phyloP scores from a whole-genome alignment of 1,284 basidiomycete species.

The Mycena sp. region DNA sequence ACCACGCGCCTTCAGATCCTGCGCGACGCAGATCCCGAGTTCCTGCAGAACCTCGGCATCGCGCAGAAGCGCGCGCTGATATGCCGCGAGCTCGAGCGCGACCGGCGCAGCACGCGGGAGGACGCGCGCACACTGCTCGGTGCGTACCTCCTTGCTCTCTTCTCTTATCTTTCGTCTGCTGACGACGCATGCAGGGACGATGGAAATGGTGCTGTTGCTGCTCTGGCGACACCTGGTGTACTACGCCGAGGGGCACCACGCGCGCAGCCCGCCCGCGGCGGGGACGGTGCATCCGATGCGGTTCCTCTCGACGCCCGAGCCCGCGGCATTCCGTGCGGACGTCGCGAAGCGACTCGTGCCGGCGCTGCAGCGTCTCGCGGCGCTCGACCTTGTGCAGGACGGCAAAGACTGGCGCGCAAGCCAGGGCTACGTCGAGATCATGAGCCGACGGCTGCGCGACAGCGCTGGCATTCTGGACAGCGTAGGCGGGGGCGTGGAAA shows the following conservation, averaged over 20 bases:
- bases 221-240: slow-evolving; percentile 87
- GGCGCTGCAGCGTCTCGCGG: slow-evolving; percentile 57
- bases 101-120: slow-evolving; percentile 53
- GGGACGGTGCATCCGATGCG: slow-evolving; percentile 63
- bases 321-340: slow-evolving; percentile 63
- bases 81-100: slow-evolving; percentile 64
- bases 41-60: slow-evolving; percentile 72
- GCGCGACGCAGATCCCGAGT: slow-evolving; percentile 58
- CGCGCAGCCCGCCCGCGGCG: slow-evolving; percentile 42
- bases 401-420: slow-evolving; percentile 20
- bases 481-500: slow-evolving; percentile 30
- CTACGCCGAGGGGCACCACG: slow-evolving; percentile 56
- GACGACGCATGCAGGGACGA: slow-evolving; percentile 58
- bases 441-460: slow-evolving; percentile 72
- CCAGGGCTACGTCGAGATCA: slow-evolving; percentile 54
- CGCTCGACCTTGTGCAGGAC: slow-evolving; percentile 54
- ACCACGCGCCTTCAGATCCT: slow-evolving; percentile 55
- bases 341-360: slow-evolving; percentile 60
- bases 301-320: slow-evolving; percentile 59
- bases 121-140: slow-evolving; percentile 65
- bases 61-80: slow-evolving; percentile 73
- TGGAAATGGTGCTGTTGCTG: slow-evolving; percentile 87
- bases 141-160: slow-evolving; percentile 41
- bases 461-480: slow-evolving; percentile 60
- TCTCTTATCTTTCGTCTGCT: neutral